These are phyloP conservation scores for Trichoderma afroharzianum DNA, from an alignment of 2,329 filamentous ascomycete species.

Conservation along the genomic window DNA sequence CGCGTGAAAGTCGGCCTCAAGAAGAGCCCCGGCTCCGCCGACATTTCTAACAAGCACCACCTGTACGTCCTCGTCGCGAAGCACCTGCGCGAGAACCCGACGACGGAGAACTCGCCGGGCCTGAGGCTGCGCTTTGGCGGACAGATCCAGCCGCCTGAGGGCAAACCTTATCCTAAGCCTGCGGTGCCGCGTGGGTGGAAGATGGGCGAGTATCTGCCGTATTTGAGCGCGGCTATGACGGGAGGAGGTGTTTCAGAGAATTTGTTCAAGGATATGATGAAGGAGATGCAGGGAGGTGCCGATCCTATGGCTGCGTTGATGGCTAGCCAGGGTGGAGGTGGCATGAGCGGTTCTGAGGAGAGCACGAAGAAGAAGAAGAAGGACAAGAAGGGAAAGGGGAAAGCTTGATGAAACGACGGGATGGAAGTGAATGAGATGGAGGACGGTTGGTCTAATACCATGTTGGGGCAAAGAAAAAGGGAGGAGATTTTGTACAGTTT, in stretches of 20 bases:
- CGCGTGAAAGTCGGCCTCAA: slow-evolving; percentile 74
- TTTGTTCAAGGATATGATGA: slow-evolving; percentile 95
- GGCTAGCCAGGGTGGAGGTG: slow-evolving; percentile 33
- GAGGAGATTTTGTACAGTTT: not conserved
- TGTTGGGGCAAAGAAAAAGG: not conserved
- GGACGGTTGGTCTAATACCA: not conserved
- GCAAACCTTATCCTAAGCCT: slow-evolving; percentile 66
- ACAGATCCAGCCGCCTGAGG: slow-evolving; percentile 58
- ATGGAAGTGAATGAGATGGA: not conserved
- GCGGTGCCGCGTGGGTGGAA: slow-evolving; percentile 87
- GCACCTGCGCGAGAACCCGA: slow-evolving; percentile 75
- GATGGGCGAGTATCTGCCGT: slow-evolving; percentile 76
- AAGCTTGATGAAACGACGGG: slow-evolving; percentile 23
- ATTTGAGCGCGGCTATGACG: slow-evolving; percentile 83
- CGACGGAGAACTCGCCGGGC: slow-evolving; percentile 63
- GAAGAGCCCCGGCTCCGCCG: slow-evolving; percentile 18
- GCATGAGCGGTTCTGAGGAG: slow-evolving; percentile 24
- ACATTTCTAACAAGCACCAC: slow-evolving; percentile 77
- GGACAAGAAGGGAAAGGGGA: slow-evolving; percentile 47
- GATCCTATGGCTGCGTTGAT: slow-evolving; percentile 45
- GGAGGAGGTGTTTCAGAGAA: slow-evolving; percentile 94
- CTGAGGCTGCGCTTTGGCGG: slow-evolving; percentile 71
- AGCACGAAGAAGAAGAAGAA: slow-evolving; percentile 42
- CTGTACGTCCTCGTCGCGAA: slow-evolving; percentile 76
- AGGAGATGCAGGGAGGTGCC: slow-evolving; percentile 67